Percentiles rank a stretch among this genome's conserved stretches.
These are phyloP conservation scores for Gloeophyllum trabeum DNA, from an alignment of 768 basidiomycete genomes.

Conservation along the genomic window DNA sequence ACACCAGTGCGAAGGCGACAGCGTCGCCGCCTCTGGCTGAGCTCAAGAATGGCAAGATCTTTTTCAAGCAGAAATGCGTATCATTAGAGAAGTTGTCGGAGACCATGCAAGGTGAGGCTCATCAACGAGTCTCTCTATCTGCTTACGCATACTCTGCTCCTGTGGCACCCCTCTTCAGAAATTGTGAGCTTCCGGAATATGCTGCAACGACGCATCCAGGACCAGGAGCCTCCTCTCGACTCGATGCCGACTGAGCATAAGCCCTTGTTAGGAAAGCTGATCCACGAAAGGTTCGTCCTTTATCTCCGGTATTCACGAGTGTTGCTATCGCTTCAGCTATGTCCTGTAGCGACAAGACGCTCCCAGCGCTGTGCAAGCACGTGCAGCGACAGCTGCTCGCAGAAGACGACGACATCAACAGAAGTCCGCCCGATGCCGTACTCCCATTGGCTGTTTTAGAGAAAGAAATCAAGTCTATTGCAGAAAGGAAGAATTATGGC, in stretches of 20 bases:
- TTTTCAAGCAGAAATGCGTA: conserved; percentile 64
- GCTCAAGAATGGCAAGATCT: conserved; percentile 65
- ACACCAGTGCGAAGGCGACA: conserved; percentile 18
- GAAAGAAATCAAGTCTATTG: conserved; percentile 46
- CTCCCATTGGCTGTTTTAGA: conserved; percentile 45
- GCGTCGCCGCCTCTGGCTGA: conserved; percentile 40
- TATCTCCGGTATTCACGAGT: neutral
- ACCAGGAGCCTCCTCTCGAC: conserved; percentile 36
- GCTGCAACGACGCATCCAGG: conserved; percentile 43
- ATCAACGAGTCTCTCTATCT: neutral
- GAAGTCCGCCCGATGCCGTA: too few species aligned
- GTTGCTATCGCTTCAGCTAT: conserved; percentile 1
- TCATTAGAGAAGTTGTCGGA: conserved; percentile 73
- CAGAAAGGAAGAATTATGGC: conserved; percentile 74
- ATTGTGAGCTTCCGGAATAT: conserved; percentile 69
- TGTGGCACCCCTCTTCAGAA: conserved; percentile 27
- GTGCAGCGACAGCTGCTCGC: conserved; percentile 52
- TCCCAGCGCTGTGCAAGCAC: conserved; percentile 50
- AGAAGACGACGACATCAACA: too few species aligned
- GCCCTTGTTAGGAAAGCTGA: conserved; percentile 71
- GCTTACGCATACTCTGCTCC: neutral
- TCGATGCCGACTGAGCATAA: conserved; percentile 57
- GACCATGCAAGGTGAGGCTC: conserved; percentile 60
- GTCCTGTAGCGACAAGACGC: conserved; percentile 58
- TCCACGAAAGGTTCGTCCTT: conserved; percentile 67